Evolutionary conservation across 2,329 filamentous ascomycete genomes (phyloP).

Genomic region (Alternaria ventricosa): DNA sequence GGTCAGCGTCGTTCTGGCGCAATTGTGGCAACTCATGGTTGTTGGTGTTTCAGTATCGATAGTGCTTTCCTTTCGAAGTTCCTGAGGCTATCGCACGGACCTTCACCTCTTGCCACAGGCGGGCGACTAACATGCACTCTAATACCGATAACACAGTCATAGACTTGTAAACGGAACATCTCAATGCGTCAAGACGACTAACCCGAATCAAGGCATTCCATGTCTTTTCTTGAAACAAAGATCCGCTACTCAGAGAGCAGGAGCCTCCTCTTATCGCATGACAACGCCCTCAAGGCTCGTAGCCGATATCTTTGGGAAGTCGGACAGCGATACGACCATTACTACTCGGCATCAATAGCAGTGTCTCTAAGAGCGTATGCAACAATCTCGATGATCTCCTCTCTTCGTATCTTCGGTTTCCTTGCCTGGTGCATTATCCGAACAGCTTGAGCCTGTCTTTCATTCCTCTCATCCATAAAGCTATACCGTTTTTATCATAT

Average conservation of each 20-base stretch:
- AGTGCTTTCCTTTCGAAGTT: constrained; percentile 9
- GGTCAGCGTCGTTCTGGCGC: constrained; percentile 29
- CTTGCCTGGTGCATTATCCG: neutral
- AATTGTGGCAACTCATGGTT: constrained; percentile 40
- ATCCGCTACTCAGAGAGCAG: neutral
- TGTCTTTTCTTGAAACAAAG: neutral
- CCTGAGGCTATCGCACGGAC: constrained; percentile 22
- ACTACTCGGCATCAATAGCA: neutral
- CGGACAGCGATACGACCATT: neutral
- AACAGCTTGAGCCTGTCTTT: neutral
- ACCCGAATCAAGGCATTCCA: too few species aligned
- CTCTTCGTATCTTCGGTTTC: neutral
- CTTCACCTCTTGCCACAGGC: neutral
- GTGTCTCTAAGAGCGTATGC: too few species aligned
- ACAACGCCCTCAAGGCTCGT: neutral
- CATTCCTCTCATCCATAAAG: neutral
- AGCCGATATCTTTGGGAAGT: neutral
- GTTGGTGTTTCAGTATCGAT: neutral
- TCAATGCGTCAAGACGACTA: neutral
- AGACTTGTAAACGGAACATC: neutral
- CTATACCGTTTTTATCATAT: neutral
- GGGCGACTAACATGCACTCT: neutral
- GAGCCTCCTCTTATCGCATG: neutral
- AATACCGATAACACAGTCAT: neutral
- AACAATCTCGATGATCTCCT: too few species aligned